Base-by-base conservation (phyloP, 352 stramenopile species). In the Globisporangium polare region DNA sequence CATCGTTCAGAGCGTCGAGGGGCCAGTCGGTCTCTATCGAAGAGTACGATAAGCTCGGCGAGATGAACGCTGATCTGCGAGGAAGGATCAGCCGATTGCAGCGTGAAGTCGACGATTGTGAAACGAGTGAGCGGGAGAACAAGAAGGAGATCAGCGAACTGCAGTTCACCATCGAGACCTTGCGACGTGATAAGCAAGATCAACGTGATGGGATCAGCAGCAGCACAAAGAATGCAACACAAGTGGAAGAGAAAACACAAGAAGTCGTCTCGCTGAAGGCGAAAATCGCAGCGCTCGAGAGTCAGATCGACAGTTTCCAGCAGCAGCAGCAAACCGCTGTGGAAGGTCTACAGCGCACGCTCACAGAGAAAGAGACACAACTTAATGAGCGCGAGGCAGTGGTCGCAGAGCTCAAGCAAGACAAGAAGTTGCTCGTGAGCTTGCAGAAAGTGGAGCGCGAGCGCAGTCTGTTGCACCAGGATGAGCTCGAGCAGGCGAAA, bases 321-420 rank as follows among this genome's bases (percentile, higher is more conserved):
- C 60, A 66, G 33, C 60, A 54, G 9, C 41, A 33, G 29, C 29
- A 33, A 29, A 15, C 45, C 24, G 29, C 35, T 24, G 10, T 56
- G 24, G 41, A 67, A 13, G 54, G 49, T 3, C 54, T 81, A 13
- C 42, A 78, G 29, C 58, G 69, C 39, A 68, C 55, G 7, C 47
- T 78, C 31, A 49, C 73, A 5, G 68, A 73, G 29, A 68, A 62
- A 24, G 69, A 75, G 13, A 39, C 50, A 2, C 71, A 71, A 33
- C 67, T 73, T 5, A 43, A 63, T 58, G 65, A 72, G 5, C 58
- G 72, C 17, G 71, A 77, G 58, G 68, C 56, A 5, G 66, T 51
- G 2, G 63, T 81, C 53, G 58, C 72, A 45, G 68, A 77, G 43
- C 55, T 82, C 22, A 73, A 79, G 31, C 70, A 77, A 10, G 71